These are phyloP conservation scores for Aspergillus felis DNA, from an alignment of 2,329 filamentous ascomycete species.

Conservation along the genomic window DNA sequence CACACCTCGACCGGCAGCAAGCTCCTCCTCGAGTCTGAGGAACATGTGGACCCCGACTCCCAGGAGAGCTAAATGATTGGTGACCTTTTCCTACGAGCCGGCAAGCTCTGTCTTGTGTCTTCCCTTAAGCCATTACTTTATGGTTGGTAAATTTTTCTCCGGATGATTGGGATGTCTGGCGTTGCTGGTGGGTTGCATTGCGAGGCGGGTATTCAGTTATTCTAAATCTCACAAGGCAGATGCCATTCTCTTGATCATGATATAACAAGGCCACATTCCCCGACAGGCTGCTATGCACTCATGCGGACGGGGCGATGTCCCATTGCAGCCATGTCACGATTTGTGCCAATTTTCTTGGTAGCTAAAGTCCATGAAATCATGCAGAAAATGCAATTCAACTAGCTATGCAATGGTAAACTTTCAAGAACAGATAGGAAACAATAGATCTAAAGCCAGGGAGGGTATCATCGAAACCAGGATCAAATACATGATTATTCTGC, in stretches of 20 bases:
- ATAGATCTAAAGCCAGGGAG: neutral
- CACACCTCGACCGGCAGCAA: slow-evolving; percentile 25
- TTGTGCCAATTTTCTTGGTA: neutral
- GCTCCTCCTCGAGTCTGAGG: slow-evolving; percentile 19
- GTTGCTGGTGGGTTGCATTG: neutral
- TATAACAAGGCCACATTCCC: neutral
- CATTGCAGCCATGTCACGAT: neutral
- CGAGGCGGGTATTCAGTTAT: neutral
- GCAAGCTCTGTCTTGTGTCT: neutral
- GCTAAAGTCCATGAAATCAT: neutral
- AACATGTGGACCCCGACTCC: slow-evolving; percentile 41
- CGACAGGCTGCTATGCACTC: neutral
- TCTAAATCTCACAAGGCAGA: neutral
- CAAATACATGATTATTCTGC: neutral
- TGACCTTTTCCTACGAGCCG: neutral
- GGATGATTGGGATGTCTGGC: neutral
- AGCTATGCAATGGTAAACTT: neutral
- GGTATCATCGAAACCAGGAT: neutral
- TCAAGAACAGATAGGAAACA: neutral
- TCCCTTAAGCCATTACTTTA: neutral
- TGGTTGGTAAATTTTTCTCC: neutral
- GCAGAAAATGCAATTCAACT: neutral
- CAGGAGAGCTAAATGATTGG: slow-evolving; percentile 20
- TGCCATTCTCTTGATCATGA: neutral
- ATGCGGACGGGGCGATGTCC: neutral